A percentile compares a stretch with the other conserved stretches of the same genome.
phyloP scores from a whole-genome alignment of 805 yeast genomes.

The Kazachstania bromeliacearum region DNA sequence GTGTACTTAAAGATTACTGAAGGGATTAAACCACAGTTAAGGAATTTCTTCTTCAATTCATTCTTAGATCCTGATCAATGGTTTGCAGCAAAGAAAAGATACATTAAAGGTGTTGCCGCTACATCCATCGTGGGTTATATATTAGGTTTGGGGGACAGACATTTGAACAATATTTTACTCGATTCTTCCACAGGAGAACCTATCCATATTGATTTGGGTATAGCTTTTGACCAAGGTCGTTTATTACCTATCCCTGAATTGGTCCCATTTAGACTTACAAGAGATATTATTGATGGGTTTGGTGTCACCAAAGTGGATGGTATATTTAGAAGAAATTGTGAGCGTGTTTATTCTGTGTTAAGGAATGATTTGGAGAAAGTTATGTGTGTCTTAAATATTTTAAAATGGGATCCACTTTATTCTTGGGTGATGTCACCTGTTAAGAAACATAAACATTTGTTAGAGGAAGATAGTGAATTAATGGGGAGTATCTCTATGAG shows the following conservation, averaged over 20 bases:
- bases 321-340: slow-evolving; percentile 61
- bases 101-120: slow-evolving; percentile 72
- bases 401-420: slow-evolving; percentile 87
- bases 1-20: slow-evolving; percentile 39
- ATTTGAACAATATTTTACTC: slow-evolving; percentile 79
- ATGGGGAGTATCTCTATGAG: slow-evolving; percentile 1
- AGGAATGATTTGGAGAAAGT: slow-evolving; percentile 60
- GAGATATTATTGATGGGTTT: slow-evolving; percentile 87
- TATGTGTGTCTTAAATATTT: slow-evolving; percentile 70
- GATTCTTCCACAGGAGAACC: slow-evolving; percentile 83
- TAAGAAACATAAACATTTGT: slow-evolving; percentile 36
- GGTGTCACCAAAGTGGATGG: slow-evolving; percentile 85
- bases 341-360: slow-evolving; percentile 59
- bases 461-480: slow-evolving; percentile 16
- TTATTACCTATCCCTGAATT: slow-evolving; percentile 79
- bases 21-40: slow-evolving; percentile 56
- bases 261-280: slow-evolving; percentile 85
- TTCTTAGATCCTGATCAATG: slow-evolving; percentile 63
- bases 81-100: slow-evolving; percentile 55
- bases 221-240: slow-evolving; percentile 92
- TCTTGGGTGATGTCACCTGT: slow-evolving; percentile 84
- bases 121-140: slow-evolving; percentile 81
- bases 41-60: slow-evolving; percentile 58
- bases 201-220: slow-evolving; percentile 91
- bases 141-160: slow-evolving; percentile 92